phyloP scores from a whole-genome alignment of 805 yeast species.

The Pichia occidentalis region DNA sequence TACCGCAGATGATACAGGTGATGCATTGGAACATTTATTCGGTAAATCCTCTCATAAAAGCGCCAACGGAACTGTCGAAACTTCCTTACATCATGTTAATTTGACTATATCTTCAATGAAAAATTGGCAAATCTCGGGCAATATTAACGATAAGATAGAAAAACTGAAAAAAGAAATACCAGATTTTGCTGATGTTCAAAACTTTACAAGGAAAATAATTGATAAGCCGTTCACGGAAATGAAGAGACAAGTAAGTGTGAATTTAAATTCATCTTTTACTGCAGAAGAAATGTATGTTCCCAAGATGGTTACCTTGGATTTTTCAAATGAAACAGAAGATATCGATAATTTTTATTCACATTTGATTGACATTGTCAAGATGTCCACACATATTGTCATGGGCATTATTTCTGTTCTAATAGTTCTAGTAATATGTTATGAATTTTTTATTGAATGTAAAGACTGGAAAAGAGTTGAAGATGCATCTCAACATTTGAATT shows the following conservation, averaged over 20 bases:
- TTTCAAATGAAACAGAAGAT: slow-evolving; percentile 37
- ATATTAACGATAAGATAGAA: slow-evolving; percentile 53
- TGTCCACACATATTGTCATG: slow-evolving; percentile 34
- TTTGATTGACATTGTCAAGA: slow-evolving; percentile 29
- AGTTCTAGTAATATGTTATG: slow-evolving; percentile 33
- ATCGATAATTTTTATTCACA: slow-evolving; percentile 35
- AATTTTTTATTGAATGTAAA: slow-evolving; percentile 38
- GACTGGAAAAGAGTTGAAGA: slow-evolving; percentile 42
- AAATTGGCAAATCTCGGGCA: slow-evolving; percentile 56
- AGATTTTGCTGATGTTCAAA: slow-evolving; percentile 56
- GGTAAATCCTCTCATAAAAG: too few species aligned
- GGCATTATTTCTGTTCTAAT: slow-evolving; percentile 37
- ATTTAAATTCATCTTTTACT: slow-evolving; percentile 18
- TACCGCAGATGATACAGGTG: slow-evolving; percentile 34
- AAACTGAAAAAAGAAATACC: slow-evolving; percentile 50
- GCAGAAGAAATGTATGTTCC: slow-evolving; percentile 37
- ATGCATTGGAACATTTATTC: slow-evolving; percentile 50
- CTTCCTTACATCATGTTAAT: slow-evolving; percentile 45
- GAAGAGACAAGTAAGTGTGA: slow-evolving; percentile 31
- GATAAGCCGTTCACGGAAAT: slow-evolving; percentile 53
- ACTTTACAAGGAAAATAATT: slow-evolving; percentile 48
- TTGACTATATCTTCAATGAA: slow-evolving; percentile 50
- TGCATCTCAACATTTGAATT: slow-evolving; percentile 25
- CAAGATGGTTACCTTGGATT: slow-evolving; percentile 23
- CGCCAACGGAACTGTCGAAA: too few species aligned